Base-by-base conservation (phyloP, 2,329 filamentous ascomycete species). In the Pseudogymnoascus sp. region DNA sequence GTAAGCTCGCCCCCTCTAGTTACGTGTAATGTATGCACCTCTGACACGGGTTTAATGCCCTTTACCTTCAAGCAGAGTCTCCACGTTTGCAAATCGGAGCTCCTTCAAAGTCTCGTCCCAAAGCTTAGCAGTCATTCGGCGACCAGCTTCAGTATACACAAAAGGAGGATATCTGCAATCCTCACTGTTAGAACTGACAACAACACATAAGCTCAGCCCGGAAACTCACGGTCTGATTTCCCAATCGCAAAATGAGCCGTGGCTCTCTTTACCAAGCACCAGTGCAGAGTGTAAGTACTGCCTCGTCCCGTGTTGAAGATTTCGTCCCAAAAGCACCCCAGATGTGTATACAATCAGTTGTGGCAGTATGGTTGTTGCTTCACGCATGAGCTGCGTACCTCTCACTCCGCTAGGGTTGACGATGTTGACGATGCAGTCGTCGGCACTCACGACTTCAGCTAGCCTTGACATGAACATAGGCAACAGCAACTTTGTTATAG, bases 21-120 rank as follows among this genome's bases (percentile, higher is more conserved):
- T 7, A 39, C 38, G 16, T 20, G 16, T 39, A 39, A 39, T 39
- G 38, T 39, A 20, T 39, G 38, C 16, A 39, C 38, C 38, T 41
- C 38, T 41, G 9, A 14, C 38, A 22, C 38, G 16, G 18, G 38
- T 41, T 41, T 22, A 41, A 22, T 22, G 38, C 8, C 38, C 38
- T 41, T 41, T 22, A 22, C 38, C 18, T 41, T 41, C 16, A 41
- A 41, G 38, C 38, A 41, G 38, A 41, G 18, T 41, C 16, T 59
- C 35, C 6, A 54, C 35, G 35, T 65, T 62, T 12, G 67, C 68
- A 64, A 74, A 74, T 0, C 65, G 66, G 7, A 74, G 67, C 11
- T 71, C 68, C 3, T 65, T 50, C 38, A 74, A 62, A 3, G 73
- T 75, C 64, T 74, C 73, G 0, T 68, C 62, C 75, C 75, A 78